Base-by-base conservation (phyloP, 2,329 filamentous ascomycete genomes). In the Cladorrhinum sp. region DNA sequence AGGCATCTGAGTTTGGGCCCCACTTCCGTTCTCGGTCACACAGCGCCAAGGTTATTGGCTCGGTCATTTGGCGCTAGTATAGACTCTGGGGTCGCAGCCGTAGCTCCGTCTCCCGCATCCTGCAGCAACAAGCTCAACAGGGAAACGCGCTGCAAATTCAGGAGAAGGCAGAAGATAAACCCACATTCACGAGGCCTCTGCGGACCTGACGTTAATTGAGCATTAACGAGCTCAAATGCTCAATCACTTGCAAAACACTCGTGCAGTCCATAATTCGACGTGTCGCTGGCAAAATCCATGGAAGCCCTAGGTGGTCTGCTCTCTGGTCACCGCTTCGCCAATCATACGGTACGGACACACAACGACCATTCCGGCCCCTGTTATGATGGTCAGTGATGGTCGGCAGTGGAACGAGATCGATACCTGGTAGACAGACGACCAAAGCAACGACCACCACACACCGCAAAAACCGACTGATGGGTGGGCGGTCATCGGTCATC, bases 21-120 rank as follows among this genome's bases (percentile, higher is more conserved):
- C 53, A 59, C 57, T 64, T 48, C 64, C 59, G n/a, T 63, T 62
- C 59, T 63, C 9, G 62, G 64, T 33, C 23, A 46, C 42, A 54
- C 52, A 61, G 33, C 57, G 10, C 42, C 26, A 58, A 20, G 39
- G 36, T 62, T 61, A 66, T 64, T 66, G 64, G 64, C 62, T 58
- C 60, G 52, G 46, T 33, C 23, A 12, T 26, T 21, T 30, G 16
- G 24, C 49, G 30, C 57, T 52, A n/a, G n/a, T n/a, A n/a, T n/a
- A 48, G 57, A 28, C 42, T 49, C 54, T 57, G 54, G 54, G 54
- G 23, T 57, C 24, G 39, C 24, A 57, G 30, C 24, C 26, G 54
- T 36, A 57, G 26, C 54, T 57, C 54, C 54, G 49, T 57, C 53
- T 55, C 53, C 52, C 53, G 53, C 53, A 55, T 39, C 30, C 53